Base-by-base conservation (phyloP, 169 alveolate genomes). In the Eimeria falciformis region DNA sequence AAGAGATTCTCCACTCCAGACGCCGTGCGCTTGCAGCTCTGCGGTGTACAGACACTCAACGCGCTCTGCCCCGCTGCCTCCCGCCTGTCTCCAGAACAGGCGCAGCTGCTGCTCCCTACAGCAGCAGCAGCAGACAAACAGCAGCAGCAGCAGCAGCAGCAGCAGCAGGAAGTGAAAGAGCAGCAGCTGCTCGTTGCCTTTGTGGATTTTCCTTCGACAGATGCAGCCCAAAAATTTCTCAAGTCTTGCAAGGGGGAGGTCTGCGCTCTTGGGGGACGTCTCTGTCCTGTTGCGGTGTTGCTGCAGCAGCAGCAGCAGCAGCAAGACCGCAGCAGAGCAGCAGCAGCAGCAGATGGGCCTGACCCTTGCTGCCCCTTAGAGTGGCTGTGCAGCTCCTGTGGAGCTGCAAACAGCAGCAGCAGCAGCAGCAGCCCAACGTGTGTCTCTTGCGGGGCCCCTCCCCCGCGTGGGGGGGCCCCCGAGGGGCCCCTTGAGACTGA, bases 131-230 rank as follows among this genome's bases (percentile, higher is more conserved):
- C 56, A 23, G 37, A 23, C 29, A 23, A 18, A 21, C 29, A 62
- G 29, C 40, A n/a, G 47, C 50, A 29, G 50, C 33, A n/a, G 53
- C 7, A 23, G 79, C 79, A 68, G 40, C 43, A 68, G 79, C 50
- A 68, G 47, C 79, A 68, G 79, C 79, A 68, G 33, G 71, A 50
- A 69, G 45, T 17, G 37, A n/a, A 11, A 46, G 53, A 46, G 12
- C 43, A 45, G 12, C 46, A 21, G 14, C 14, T 78, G 53, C n/a
- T n/a, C 12, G 87, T 50, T 0, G 87, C 87, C 68, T 71, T 40
- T 33, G 73, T 88, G 47, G 93, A 88, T 11, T 88, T 88, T 46
- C 93, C 93, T 55, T 88, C 93, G 33, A 56, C 55, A 1, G 93
- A 88, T 29, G 93, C 93, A 3, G 93, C 93, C 9, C 56, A 89